Percentiles rank a stretch among this genome's conserved stretches.
phyloP scores from a whole-genome alignment of 2,329 filamentous ascomycete genomes.

The Allantophomopsis cytisporea region DNA sequence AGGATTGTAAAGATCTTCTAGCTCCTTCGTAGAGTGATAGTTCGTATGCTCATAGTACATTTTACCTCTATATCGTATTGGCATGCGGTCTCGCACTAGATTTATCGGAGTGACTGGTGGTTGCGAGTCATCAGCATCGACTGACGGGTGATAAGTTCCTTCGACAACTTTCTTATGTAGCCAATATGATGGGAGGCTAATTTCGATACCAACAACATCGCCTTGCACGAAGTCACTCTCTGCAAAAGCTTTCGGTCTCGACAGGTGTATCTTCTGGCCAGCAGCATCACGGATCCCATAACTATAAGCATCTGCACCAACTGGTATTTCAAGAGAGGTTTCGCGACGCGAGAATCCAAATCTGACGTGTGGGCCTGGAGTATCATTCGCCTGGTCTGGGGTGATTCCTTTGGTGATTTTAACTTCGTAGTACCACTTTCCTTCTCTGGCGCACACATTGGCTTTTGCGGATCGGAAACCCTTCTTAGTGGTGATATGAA shows the following conservation, averaged over 20 bases:
- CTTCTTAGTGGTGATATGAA: conserved; percentile 76
- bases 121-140: conserved; percentile 51
- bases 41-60: conserved; percentile 91
- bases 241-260: conserved; percentile 72
- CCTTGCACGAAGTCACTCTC: conserved; percentile 45
- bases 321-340: conserved; percentile 68
- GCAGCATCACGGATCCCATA: conserved; percentile 84
- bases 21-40: conserved; percentile 74
- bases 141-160: conserved; percentile 75
- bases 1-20: conserved; percentile 73
- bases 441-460: conserved; percentile 82
- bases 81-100: conserved; percentile 76
- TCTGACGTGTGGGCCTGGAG: conserved; percentile 47
- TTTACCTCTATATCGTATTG: conserved; percentile 86
- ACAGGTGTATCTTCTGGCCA: conserved; percentile 88
- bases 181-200: conserved; percentile 72
- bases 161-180: conserved; percentile 81
- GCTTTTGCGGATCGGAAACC: conserved; percentile 85
- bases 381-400: conserved; percentile 5
- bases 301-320: conserved; percentile 84
- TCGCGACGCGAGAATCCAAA: conserved; percentile 79
- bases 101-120: conserved; percentile 44
- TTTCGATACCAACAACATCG: conserved; percentile 88
- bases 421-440: conserved; percentile 89
- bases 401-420: conserved; percentile 67